Conservation (phyloP, 371 early-diverging fungal genomes). For the Mortierella sp. region DNA sequence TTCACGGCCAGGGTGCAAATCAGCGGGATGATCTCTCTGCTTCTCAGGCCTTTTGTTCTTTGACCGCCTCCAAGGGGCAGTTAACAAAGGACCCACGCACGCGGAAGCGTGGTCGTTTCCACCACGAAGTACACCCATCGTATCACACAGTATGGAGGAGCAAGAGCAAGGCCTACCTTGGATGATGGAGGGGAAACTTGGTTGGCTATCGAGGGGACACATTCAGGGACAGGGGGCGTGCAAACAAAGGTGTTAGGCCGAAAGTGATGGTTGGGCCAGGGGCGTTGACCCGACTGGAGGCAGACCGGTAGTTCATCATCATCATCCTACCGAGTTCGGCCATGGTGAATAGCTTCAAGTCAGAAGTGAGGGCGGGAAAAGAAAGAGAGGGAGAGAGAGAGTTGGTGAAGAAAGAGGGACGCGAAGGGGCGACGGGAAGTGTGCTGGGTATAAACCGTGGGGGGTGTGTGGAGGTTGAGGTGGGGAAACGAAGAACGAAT, state of each 20-base stretch:
- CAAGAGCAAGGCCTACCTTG: constrained; percentile 24
- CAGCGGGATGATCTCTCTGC: too few species aligned
- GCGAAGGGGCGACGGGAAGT: not conserved
- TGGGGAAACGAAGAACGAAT: not conserved
- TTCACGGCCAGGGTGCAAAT: too few species aligned
- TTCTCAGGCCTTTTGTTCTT: too few species aligned
- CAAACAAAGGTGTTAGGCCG: not conserved
- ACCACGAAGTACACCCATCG: too few species aligned
- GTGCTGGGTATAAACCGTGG: not conserved
- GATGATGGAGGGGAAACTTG: constrained; percentile 10
- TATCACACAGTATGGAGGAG: too few species aligned
- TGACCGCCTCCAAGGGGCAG: too few species aligned
- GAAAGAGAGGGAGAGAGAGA: not conserved
- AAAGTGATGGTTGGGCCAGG: not conserved
- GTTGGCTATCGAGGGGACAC: constrained; percentile 6
- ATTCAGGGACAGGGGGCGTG: not conserved
- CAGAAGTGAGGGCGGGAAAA: too few species aligned
- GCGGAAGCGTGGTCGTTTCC: too few species aligned
- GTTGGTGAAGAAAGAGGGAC: constrained; percentile 1
- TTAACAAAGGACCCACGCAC: too few species aligned
- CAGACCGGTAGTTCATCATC: not conserved
- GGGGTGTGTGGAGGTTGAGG: constrained; percentile 3
- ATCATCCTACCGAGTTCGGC: constrained; percentile 40
- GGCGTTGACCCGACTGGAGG: not conserved
- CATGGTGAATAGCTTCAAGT: constrained; percentile 15